A percentile compares a stretch with the other conserved stretches of the same genome.
Conservation (phyloP, 2,329 filamentous ascomycete species). For the Colletotrichum sp. region DNA sequence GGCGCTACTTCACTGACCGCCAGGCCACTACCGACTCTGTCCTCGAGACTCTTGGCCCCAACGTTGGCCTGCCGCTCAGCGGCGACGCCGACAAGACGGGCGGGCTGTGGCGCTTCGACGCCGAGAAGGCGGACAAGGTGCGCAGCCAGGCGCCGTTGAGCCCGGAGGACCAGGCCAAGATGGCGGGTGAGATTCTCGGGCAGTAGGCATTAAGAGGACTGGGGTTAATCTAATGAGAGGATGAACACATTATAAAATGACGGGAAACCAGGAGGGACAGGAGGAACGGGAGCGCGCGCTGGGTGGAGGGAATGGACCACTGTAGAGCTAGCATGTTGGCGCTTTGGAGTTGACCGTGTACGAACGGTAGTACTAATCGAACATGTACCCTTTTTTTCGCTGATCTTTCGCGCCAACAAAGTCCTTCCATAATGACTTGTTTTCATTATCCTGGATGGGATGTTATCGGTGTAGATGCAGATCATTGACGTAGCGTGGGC, state of each 20-base stretch:
- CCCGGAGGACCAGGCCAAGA: constrained; percentile 59
- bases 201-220: constrained; percentile 25
- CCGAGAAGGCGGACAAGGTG: constrained; percentile 64
- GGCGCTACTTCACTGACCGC: constrained; percentile 76
- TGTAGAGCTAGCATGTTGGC: constrained; percentile 14
- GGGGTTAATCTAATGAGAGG: neutral
- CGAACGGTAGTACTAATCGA: neutral
- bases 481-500: neutral
- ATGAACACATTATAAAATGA: neutral
- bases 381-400: neutral
- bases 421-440: too few relatives aligned
- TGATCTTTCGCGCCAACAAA: too few relatives aligned
- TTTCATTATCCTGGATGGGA: too few relatives aligned
- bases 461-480: neutral
- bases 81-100: constrained; percentile 67
- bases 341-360: constrained; percentile 1
- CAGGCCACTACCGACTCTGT: constrained; percentile 46
- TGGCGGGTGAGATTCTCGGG: constrained; percentile 37
- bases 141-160: constrained; percentile 55
- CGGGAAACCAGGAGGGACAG: neutral
- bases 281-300: neutral
- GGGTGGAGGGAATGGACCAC: neutral
- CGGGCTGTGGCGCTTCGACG: constrained; percentile 64
- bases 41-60: constrained; percentile 48
- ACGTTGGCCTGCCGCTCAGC: constrained; percentile 51